phyloP scores from a whole-genome alignment of 768 basidiomycete species.

The Lyophyllum semitale region DNA sequence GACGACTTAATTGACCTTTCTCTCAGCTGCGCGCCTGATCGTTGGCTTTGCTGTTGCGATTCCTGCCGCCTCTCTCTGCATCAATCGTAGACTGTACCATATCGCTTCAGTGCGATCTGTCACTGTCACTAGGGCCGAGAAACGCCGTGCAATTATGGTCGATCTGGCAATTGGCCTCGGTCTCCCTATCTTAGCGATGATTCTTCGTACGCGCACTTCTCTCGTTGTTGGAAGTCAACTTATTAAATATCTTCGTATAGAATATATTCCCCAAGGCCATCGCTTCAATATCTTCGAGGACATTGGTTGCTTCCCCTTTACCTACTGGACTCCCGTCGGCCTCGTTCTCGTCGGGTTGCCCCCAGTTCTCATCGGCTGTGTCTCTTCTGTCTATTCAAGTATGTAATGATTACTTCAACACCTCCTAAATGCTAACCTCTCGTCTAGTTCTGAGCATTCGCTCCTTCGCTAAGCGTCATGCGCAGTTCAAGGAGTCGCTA shows the following conservation, averaged over 20 bases:
- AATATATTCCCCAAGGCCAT: conserved; percentile 46
- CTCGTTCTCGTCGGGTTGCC: conserved; percentile 35
- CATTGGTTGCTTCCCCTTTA: conserved; percentile 45
- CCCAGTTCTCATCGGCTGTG: conserved; percentile 40
- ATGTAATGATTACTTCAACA: conserved; percentile 10
- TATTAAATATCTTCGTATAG: conserved; percentile 25
- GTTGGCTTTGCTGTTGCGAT: conserved; percentile 46
- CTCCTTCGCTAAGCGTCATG: conserved; percentile 36
- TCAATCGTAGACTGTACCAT: conserved; percentile 65
- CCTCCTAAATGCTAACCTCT: neutral
- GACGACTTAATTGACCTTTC: neutral
- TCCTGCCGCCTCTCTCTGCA: conserved; percentile 56
- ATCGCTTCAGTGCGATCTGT: conserved; percentile 56
- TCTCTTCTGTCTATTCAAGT: conserved; percentile 43
- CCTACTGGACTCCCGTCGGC: conserved; percentile 35
- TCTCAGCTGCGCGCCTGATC: conserved; percentile 46
- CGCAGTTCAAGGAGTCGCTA: conserved; percentile 40
- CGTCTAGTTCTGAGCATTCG: conserved; percentile 29
- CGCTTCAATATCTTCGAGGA: conserved; percentile 50
- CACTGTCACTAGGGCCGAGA: conserved; percentile 47
- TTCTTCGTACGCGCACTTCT: conserved; percentile 13
- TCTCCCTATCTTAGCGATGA: conserved; percentile 44
- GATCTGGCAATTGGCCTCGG: conserved; percentile 57
- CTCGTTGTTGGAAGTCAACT: neutral
- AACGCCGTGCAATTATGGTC: conserved; percentile 48